phyloP scores from a whole-genome alignment of 305 asterid genomes.

The Caryopteris hybrid region DNA sequence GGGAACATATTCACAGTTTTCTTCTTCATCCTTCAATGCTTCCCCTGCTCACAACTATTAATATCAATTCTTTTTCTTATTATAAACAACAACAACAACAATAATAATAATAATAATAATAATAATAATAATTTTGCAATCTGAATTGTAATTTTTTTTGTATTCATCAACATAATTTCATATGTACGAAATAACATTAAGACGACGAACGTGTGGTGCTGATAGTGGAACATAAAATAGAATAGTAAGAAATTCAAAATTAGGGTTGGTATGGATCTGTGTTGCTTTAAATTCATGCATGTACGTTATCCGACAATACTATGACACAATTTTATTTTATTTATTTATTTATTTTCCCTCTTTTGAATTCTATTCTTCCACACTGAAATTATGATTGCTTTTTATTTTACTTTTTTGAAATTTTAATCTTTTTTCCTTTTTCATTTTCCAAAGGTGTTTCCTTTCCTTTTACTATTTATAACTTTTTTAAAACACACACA shows the following conservation, averaged over 20 bases:
- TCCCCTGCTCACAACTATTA: conserved; percentile 30
- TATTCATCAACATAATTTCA: too few relatives aligned
- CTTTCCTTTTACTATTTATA: background rate
- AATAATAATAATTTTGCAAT: too few relatives aligned
- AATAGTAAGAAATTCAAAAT: background rate
- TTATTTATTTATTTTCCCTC: background rate
- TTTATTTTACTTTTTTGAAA: background rate
- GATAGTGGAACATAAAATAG: background rate
- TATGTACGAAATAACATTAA: too few relatives aligned
- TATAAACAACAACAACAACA: too few relatives aligned
- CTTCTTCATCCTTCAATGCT: conserved; percentile 39
- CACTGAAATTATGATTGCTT: background rate
- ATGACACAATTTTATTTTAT: conserved; percentile 2
- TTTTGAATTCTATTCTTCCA: background rate
- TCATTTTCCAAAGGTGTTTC: background rate
- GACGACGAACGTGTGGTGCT: too few relatives aligned
- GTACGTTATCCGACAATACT: conserved; percentile 29
- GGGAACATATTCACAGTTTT: conserved; percentile 45
- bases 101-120: too few relatives aligned
- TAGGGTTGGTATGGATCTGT: background rate
- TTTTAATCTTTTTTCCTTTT: background rate
- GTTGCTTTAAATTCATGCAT: conserved; percentile 18
- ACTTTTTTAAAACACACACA: too few relatives aligned
- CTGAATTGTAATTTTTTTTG: too few relatives aligned
- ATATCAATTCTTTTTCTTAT: background rate